These are phyloP conservation scores for Talaromyces thailandensis DNA, from an alignment of 495 filamentous ascomycete species.

Conservation along the genomic window DNA sequence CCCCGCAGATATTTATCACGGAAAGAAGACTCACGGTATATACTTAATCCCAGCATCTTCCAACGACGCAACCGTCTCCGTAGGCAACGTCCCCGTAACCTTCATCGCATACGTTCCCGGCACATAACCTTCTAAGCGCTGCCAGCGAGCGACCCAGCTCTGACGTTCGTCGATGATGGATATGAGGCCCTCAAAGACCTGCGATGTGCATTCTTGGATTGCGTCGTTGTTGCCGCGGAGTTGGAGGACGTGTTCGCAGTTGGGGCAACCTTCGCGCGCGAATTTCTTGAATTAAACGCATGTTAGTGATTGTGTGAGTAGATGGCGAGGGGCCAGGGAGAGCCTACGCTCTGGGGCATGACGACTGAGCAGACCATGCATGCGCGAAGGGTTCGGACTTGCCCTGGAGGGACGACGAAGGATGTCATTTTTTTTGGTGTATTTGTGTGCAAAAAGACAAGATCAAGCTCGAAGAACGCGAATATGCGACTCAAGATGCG, in stretches of 20 bases:
- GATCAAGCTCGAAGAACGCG: not conserved
- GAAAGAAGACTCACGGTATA: slow-evolving; percentile 41
- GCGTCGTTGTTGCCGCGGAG: slow-evolving; percentile 68
- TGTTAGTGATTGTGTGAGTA: not conserved
- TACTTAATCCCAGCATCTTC: slow-evolving; percentile 65
- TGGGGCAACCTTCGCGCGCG: slow-evolving; percentile 80
- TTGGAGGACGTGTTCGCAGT: slow-evolving; percentile 86
- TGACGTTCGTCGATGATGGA: slow-evolving; percentile 63
- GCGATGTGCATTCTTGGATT: slow-evolving; percentile 87
- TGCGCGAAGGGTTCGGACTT: slow-evolving; percentile 75
- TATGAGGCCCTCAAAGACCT: slow-evolving; percentile 87
- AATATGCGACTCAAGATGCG: not conserved
- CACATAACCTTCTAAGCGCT: slow-evolving; percentile 80
- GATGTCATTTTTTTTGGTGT: slow-evolving; percentile 10
- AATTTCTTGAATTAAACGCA: slow-evolving; percentile 49
- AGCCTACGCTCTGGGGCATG: slow-evolving; percentile 59
- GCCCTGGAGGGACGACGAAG: slow-evolving; percentile 54
- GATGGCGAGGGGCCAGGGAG: not conserved
- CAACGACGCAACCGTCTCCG: slow-evolving; percentile 55
- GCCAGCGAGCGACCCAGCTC: slow-evolving; percentile 92
- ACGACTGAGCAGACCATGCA: slow-evolving; percentile 98
- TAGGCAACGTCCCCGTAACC: slow-evolving; percentile 65
- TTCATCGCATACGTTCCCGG: slow-evolving; percentile 88
- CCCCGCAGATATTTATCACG: not conserved
- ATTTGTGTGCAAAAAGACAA: not conserved